Evolutionary conservation across 192 early-diverging fungal genomes (phyloP).

Genomic region (Umbelopsis isabellina): DNA sequence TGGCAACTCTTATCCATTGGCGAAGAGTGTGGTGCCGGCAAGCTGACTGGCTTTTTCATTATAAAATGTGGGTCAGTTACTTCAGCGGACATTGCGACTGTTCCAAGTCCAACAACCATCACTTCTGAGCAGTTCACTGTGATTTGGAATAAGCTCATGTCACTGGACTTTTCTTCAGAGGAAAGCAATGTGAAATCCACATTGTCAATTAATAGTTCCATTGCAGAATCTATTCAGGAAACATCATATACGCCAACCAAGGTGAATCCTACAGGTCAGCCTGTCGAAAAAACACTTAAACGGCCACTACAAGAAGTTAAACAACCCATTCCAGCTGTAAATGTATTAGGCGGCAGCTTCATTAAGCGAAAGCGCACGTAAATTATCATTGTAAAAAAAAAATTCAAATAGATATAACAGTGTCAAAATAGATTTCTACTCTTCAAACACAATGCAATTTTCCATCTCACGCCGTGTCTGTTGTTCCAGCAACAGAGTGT

Average conservation of each 20-base stretch:
- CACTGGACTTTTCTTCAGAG: neutral
- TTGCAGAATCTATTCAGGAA: neutral
- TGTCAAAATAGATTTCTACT: neutral
- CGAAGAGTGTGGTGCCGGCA: conserved; percentile 77
- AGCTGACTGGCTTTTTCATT: conserved; percentile 68
- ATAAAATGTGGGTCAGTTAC: neutral
- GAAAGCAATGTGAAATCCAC: neutral
- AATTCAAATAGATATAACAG: neutral
- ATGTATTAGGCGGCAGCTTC: conserved; percentile 22
- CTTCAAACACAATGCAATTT: conserved; percentile 38
- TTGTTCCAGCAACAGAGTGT: conserved; percentile 32
- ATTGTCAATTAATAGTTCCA: no score
- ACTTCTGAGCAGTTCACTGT: neutral
- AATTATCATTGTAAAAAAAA: neutral
- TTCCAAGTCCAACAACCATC: neutral
- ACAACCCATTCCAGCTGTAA: conserved; percentile 10
- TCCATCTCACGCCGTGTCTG: conserved; percentile 36
- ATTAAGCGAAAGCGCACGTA: conserved; percentile 24
- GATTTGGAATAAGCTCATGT: conserved; percentile 9
- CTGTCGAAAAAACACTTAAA: neutral
- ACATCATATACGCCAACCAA: neutral
- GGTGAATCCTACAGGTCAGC: neutral
- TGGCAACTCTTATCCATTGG: conserved; percentile 69
- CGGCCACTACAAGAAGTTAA: neutral
- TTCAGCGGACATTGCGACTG: neutral